phyloP scores from a whole-genome alignment of 441 rosid species.

The Corymbia citriodora region DNA sequence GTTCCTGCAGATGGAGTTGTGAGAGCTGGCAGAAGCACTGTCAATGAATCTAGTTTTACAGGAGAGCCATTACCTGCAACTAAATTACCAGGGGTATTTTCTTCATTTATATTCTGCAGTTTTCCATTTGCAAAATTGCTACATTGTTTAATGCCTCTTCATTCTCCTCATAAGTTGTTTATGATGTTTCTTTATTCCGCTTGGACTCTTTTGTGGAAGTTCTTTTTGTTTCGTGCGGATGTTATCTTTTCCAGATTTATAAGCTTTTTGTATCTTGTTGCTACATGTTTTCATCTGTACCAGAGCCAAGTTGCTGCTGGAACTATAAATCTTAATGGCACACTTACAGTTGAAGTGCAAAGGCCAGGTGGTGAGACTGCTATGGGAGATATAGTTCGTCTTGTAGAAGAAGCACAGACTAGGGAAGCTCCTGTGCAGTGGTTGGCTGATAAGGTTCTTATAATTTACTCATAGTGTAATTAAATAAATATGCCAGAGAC shows the following conservation, averaged over 20 bases:
- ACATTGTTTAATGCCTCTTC: not conserved
- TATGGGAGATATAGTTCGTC: conserved; percentile 79
- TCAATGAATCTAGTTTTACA: conserved; percentile 95
- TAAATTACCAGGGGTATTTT: conserved; percentile 80
- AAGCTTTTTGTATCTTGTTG: conserved; percentile 6
- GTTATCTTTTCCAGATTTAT: conserved; percentile 5
- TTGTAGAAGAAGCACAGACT: conserved; percentile 97
- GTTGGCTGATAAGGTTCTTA: conserved; percentile 85
- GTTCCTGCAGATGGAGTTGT: conserved; percentile 94
- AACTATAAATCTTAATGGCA: conserved; percentile 91
- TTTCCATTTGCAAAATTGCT: not conserved
- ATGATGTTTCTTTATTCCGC: not conserved
- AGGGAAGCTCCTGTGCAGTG: conserved; percentile 94
- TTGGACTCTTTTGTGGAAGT: not conserved
- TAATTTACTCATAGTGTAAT: not conserved
- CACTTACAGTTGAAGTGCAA: conserved; percentile 80
- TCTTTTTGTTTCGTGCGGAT: not conserved
- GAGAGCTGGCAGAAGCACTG: conserved; percentile 87
- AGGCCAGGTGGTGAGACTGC: conserved; percentile 72
- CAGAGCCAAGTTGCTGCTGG: conserved; percentile 97
- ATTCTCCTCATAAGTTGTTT: not conserved
- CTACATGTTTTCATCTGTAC: conserved; percentile 22
- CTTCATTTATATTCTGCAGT: not conserved
- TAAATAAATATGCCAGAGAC: not conserved
- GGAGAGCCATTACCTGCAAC: conserved; percentile 98